Conservation (phyloP, 2,329 filamentous ascomycete species). For the Colletotrichum simmondsii region DNA sequence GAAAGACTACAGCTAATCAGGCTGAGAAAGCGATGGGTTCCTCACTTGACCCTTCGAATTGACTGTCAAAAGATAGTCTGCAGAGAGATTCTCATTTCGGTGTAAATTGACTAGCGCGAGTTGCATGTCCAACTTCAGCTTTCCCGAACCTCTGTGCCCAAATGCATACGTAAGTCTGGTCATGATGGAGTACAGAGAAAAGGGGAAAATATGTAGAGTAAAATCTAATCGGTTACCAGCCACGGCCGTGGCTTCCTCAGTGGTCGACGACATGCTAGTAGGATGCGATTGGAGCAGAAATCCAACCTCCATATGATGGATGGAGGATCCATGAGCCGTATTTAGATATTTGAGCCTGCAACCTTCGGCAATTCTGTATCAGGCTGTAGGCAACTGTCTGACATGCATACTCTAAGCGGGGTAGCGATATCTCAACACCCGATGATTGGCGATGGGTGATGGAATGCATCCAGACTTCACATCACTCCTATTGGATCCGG, state of each 20-base stretch:
- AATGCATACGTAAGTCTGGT: background rate
- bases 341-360: background rate
- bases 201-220: background rate
- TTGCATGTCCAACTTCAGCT: background rate
- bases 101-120: background rate
- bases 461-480: background rate
- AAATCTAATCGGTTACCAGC: background rate
- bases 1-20: background rate
- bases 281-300: background rate
- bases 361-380: background rate
- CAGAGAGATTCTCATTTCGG: background rate
- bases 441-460: background rate
- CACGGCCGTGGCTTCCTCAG: background rate
- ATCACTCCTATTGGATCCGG: too few relatives aligned
- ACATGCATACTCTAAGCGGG: background rate
- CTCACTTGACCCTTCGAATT: background rate
- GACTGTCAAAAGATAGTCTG: background rate
- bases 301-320: background rate
- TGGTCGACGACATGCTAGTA: background rate
- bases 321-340: background rate
- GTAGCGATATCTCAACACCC: background rate
- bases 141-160: background rate
- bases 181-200: background rate
- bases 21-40: background rate
- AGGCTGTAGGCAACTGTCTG: background rate